These are phyloP conservation scores for Aspergillus campestris DNA, from an alignment of 495 filamentous ascomycete species.

Conservation along the genomic window DNA sequence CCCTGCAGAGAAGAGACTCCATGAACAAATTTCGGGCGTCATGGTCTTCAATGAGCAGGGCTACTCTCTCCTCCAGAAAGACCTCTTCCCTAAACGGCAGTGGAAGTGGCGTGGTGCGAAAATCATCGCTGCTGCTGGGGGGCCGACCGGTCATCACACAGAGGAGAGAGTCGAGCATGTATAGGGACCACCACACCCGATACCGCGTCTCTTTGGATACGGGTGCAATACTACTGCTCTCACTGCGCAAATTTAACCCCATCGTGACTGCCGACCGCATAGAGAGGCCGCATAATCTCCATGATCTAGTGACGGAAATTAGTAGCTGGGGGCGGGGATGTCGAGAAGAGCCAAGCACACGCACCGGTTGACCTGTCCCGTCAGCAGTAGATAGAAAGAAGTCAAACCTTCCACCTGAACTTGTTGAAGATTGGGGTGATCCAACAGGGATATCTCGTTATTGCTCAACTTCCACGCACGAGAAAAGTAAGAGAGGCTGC, in stretches of 20 bases:
- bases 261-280: conserved; percentile 50
- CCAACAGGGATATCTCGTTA: conserved; percentile 36
- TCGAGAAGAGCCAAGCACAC: not conserved
- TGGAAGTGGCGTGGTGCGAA: conserved; percentile 48
- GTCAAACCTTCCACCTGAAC: conserved; percentile 50
- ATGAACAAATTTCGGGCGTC: conserved; percentile 18
- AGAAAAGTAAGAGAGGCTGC: conserved; percentile 48
- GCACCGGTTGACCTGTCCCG: conserved; percentile 53
- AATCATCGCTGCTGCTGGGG: conserved; percentile 39
- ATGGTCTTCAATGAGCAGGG: conserved; percentile 23
- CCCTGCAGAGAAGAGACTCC: conserved; percentile 2
- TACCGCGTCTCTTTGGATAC: conserved; percentile 39
- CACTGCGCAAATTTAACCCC: conserved; percentile 54
- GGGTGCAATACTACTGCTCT: conserved; percentile 36
- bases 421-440: conserved; percentile 49
- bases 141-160: conserved; percentile 55
- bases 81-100: conserved; percentile 46
- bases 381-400: conserved; percentile 50
- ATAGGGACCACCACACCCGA: conserved; percentile 46
- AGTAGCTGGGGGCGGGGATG: too few species aligned
- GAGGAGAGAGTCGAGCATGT: conserved; percentile 48
- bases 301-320: conserved; percentile 36
- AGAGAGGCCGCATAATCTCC: conserved; percentile 50
- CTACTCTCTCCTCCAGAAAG: conserved; percentile 20
- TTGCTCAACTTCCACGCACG: conserved; percentile 50